These are phyloP conservation scores for Diaporthe sp. DNA, from an alignment of 2,329 filamentous ascomycete species.

Conservation along the genomic window DNA sequence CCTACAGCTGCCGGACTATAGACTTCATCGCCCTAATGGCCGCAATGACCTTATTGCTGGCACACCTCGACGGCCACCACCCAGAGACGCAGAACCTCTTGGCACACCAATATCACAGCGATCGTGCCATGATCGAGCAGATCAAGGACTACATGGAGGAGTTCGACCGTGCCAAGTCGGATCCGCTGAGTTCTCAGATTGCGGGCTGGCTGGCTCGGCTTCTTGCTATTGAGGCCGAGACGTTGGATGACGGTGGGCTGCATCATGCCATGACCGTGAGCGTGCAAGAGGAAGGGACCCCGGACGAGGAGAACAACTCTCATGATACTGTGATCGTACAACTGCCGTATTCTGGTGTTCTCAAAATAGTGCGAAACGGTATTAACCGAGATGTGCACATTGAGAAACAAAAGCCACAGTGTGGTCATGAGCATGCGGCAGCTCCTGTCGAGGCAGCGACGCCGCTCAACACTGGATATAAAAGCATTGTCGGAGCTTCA, in stretches of 20 bases:
- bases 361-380: not conserved
- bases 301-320: not conserved
- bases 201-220: slow-evolving; percentile 42
- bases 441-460: not conserved
- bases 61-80: slow-evolving; percentile 46
- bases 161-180: slow-evolving; percentile 40
- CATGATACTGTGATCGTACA: not conserved
- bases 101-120: slow-evolving; percentile 49
- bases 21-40: slow-evolving; percentile 52
- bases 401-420: not conserved
- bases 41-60: slow-evolving; percentile 48
- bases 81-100: slow-evolving; percentile 43
- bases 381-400: not conserved
- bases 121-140: slow-evolving; percentile 51
- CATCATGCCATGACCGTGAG: not conserved
- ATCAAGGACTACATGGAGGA: slow-evolving; percentile 47
- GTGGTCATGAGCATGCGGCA: not conserved
- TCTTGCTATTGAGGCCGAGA: not conserved
- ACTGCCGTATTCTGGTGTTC: not conserved
- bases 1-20: slow-evolving; percentile 43
- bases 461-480: not conserved
- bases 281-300: not conserved
- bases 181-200: slow-evolving; percentile 43
- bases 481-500: not conserved
- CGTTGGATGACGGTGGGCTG: not conserved